These are phyloP conservation scores for Euphorbia lathyris DNA, from an alignment of 345 rosid species.

Conservation along the genomic window DNA sequence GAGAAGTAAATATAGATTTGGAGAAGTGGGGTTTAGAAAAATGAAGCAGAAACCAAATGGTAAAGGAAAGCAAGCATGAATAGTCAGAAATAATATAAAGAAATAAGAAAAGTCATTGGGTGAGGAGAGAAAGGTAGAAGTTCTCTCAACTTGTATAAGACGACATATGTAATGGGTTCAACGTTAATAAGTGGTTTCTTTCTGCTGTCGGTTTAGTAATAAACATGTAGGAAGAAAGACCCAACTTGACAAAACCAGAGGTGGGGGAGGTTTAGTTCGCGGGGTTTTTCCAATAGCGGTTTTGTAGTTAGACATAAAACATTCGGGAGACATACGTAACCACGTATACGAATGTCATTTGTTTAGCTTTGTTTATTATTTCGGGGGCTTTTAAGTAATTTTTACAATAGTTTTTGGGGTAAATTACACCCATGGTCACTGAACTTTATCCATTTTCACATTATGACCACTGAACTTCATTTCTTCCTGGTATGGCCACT, in stretches of 20 bases:
- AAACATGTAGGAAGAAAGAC: not conserved
- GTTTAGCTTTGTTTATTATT: too few species aligned
- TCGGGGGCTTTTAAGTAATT: too few species aligned
- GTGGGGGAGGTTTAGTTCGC: not conserved
- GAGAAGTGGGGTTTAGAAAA: not conserved
- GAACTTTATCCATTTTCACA: too few species aligned
- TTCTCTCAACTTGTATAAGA: not conserved
- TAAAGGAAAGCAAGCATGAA: too few species aligned
- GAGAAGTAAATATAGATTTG: slow-evolving; percentile 11
- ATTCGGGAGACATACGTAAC: too few species aligned
- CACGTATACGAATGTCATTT: too few species aligned
- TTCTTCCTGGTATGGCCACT: too few species aligned
- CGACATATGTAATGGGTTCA: not conserved
- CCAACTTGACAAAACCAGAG: slow-evolving; percentile 1
- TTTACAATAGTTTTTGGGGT: too few species aligned
- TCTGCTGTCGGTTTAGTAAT: not conserved
- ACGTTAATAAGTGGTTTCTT: too few species aligned
- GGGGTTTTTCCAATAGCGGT: not conserved
- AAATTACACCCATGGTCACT: too few species aligned
- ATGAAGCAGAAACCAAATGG: slow-evolving; percentile 7
- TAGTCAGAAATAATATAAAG: not conserved
- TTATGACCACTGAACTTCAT: too few species aligned
- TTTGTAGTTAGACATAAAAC: not conserved
- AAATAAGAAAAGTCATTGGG: slow-evolving; percentile 8
- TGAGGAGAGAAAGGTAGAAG: not conserved